A percentile compares a stretch with the other conserved stretches of the same genome.
Conservation (phyloP, 352 stramenopile genomes). For the Phytophthora constricta region DNA sequence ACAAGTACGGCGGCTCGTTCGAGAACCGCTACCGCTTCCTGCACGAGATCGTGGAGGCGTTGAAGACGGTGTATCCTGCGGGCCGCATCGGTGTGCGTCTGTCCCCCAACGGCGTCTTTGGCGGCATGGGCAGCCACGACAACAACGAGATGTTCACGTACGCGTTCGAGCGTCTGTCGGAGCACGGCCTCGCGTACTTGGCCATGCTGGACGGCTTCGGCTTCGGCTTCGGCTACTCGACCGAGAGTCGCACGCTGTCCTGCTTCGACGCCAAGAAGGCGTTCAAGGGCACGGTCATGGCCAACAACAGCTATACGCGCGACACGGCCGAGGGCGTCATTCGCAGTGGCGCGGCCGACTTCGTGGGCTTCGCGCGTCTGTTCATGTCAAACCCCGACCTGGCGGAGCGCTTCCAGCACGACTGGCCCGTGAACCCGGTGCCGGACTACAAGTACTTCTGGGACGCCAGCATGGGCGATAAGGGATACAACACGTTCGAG, state of each 20-base stretch:
- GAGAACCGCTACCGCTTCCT: constrained; percentile 78
- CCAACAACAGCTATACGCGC: constrained; percentile 27
- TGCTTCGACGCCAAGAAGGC: constrained; percentile 24
- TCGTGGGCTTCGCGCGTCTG: constrained; percentile 37
- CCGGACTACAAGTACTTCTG: constrained; percentile 14
- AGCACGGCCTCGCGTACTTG: constrained; percentile 19
- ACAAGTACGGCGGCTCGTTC: constrained; percentile 76
- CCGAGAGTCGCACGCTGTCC: constrained; percentile 14
- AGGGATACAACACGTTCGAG: constrained; percentile 14
- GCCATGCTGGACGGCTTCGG: constrained; percentile 24
- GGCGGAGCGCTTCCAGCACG: constrained; percentile 29
- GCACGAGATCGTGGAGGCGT: constrained; percentile 52
- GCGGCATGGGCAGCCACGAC: constrained; percentile 28
- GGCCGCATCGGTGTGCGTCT: constrained; percentile 32
- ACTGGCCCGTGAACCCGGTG: constrained; percentile 15
- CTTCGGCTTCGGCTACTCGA: constrained; percentile 16
- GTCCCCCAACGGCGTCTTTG: constrained; percentile 27
- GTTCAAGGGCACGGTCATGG: constrained; percentile 24
- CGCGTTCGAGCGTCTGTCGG: constrained; percentile 18
- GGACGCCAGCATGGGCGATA: constrained; percentile 12
- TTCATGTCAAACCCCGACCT: constrained; percentile 49
- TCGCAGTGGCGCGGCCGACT: constrained; percentile 24
- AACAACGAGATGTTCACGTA: constrained; percentile 40
- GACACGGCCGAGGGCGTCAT: constrained; percentile 33
- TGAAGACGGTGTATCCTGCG: constrained; percentile 26